phyloP scores from a whole-genome alignment of 2,329 filamentous ascomycete species.

The Hypoxylon sp. region DNA sequence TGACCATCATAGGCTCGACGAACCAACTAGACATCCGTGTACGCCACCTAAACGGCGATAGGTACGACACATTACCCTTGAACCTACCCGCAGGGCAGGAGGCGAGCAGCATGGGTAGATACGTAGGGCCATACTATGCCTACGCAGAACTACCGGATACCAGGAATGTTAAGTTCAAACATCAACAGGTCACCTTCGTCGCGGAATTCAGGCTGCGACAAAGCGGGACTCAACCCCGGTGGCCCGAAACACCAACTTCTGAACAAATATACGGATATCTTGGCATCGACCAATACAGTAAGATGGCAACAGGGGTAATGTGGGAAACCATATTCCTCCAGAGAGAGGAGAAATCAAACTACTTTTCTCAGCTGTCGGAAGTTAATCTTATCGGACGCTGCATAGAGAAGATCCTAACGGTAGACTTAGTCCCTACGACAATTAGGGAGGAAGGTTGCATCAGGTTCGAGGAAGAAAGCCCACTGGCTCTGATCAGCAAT shows the following conservation, averaged over 20 bases:
- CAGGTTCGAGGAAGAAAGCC: slow-evolving; percentile 6
- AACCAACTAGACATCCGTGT: slow-evolving; percentile 14
- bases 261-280: slow-evolving; percentile 23
- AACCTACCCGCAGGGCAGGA: background rate
- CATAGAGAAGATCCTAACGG: slow-evolving; percentile 35
- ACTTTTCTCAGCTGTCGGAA: slow-evolving; percentile 26
- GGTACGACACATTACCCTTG: slow-evolving; percentile 4
- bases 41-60: slow-evolving; percentile 5
- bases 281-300: slow-evolving; percentile 15
- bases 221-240: background rate
- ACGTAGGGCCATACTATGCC: background rate
- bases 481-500: slow-evolving; percentile 29
- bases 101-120: background rate
- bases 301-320: slow-evolving; percentile 26
- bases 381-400: slow-evolving; percentile 31
- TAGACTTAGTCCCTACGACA: slow-evolving; percentile 31
- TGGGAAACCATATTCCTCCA: slow-evolving; percentile 30
- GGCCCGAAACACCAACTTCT: slow-evolving; percentile 27
- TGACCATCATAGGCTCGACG: slow-evolving; percentile 6
- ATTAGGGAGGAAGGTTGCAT: background rate
- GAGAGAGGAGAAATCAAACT: slow-evolving; percentile 23
- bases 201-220: slow-evolving; percentile 15
- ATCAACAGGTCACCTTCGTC: slow-evolving; percentile 9
- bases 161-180: background rate
- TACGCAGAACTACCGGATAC: background rate